phyloP scores from a whole-genome alignment of 192 early-diverging fungal genomes.

The Backusella sp. region DNA sequence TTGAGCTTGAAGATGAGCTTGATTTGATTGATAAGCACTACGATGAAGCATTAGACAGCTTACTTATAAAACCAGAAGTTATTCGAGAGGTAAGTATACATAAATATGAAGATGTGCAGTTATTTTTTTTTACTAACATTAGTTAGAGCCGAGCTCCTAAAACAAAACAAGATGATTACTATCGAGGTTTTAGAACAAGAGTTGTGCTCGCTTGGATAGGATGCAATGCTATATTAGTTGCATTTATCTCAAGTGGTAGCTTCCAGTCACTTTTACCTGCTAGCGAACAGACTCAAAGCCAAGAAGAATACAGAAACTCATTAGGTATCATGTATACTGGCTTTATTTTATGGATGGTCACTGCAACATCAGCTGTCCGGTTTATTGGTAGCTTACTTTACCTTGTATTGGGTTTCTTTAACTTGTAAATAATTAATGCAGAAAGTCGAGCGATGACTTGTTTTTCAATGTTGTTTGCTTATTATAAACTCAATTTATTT shows the following conservation, averaged over 20 bases:
- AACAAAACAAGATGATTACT: constrained; percentile 70
- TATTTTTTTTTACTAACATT: not conserved
- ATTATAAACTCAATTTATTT: not conserved
- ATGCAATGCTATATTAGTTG: constrained; percentile 64
- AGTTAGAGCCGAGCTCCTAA: constrained; percentile 37
- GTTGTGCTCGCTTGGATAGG: constrained; percentile 74
- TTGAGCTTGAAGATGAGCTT: constrained; percentile 43
- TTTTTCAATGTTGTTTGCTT: not conserved
- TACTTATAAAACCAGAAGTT: constrained; percentile 40
- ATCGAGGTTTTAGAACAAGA: constrained; percentile 72
- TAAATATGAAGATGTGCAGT: not conserved
- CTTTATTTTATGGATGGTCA: constrained; percentile 88
- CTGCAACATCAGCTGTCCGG: constrained; percentile 67
- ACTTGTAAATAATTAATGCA: not conserved
- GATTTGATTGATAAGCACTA: constrained; percentile 49
- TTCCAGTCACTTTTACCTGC: constrained; percentile 26
- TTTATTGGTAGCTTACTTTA: constrained; percentile 79
- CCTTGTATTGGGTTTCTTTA: constrained; percentile 46
- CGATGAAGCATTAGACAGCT: constrained; percentile 36
- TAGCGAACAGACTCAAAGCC: not conserved
- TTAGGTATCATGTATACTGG: constrained; percentile 61
- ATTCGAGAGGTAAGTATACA: constrained; percentile 14
- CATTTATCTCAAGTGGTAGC: constrained; percentile 49
- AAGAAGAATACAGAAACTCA: constrained; percentile 11
- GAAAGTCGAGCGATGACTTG: not conserved